Conservation (phyloP, 441 rosid genomes). For the Mallotus repandus region DNA sequence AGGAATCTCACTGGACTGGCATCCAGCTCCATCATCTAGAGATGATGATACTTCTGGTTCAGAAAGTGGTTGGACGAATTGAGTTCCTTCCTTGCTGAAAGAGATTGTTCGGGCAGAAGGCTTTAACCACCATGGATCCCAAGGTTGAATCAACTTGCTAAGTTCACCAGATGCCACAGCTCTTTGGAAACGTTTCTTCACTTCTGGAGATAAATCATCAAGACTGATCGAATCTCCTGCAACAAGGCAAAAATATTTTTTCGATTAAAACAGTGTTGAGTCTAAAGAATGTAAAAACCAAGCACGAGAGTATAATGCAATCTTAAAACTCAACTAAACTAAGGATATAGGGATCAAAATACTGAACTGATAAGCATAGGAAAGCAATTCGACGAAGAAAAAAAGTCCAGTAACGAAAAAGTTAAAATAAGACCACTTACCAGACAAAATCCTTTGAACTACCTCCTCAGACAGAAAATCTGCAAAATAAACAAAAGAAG, state of each 20-base stretch:
- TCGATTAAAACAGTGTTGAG: background rate
- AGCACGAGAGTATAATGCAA: no score
- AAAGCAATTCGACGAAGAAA: background rate
- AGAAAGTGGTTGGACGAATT: slow-evolving; percentile 52
- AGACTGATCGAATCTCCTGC: slow-evolving; percentile 55
- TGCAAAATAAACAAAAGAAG: slow-evolving; percentile 25
- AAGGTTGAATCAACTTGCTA: slow-evolving; percentile 81
- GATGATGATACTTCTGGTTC: slow-evolving; percentile 27
- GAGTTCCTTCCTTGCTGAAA: slow-evolving; percentile 60
- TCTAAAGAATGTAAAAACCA: no score
- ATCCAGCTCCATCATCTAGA: slow-evolving; percentile 28
- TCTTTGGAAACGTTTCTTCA: slow-evolving; percentile 72
- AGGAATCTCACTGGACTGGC: slow-evolving; percentile 50
- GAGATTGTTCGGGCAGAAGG: slow-evolving; percentile 62
- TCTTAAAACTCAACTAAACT: no score
- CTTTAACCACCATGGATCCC: slow-evolving; percentile 98
- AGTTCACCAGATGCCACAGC: slow-evolving; percentile 81
- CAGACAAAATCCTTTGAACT: slow-evolving; percentile 59
- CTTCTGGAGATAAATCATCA: slow-evolving; percentile 68
- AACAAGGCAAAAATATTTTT: background rate
- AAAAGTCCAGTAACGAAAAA: no score
- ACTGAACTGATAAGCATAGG: background rate
- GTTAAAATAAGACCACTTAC: slow-evolving; percentile 27
- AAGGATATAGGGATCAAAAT: background rate
- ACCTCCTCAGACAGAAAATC: slow-evolving; percentile 66